These are phyloP conservation scores for Cyphellophora attinorum DNA, from an alignment of 2,329 filamentous ascomycete genomes.

Conservation along the genomic window DNA sequence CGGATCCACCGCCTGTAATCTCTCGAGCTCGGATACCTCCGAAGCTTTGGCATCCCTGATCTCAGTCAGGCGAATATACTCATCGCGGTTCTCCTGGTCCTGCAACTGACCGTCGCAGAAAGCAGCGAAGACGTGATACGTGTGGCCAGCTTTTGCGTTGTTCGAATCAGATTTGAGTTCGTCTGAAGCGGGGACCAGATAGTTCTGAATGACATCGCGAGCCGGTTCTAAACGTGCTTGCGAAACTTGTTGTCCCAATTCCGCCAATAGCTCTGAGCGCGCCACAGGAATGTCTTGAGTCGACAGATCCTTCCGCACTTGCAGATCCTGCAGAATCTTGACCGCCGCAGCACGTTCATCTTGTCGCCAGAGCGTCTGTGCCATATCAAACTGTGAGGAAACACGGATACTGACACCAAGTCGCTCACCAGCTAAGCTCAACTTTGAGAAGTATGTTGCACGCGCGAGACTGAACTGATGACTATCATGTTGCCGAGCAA, in stretches of 20 bases:
- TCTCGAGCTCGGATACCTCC: constrained; percentile 66
- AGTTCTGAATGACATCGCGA: constrained; percentile 77
- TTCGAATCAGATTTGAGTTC: constrained; percentile 62
- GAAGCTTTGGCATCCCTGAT: constrained; percentile 71
- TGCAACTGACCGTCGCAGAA: constrained; percentile 95
- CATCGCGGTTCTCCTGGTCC: constrained; percentile 73
- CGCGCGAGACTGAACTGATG: constrained; percentile 80
- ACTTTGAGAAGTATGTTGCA: constrained; percentile 69
- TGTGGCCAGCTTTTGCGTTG: constrained; percentile 69
- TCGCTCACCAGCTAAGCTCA: constrained; percentile 59
- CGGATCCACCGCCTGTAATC: constrained; percentile 41
- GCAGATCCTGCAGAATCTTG: constrained; percentile 69
- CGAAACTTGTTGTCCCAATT: constrained; percentile 79
- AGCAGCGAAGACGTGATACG: constrained; percentile 87
- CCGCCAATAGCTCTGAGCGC: constrained; percentile 71
- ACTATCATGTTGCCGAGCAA: constrained; percentile 71
- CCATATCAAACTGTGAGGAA: constrained; percentile 69
- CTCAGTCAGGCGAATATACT: constrained; percentile 69
- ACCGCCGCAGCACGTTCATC: constrained; percentile 86
- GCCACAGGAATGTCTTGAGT: constrained; percentile 64
- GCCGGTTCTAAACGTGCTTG: constrained; percentile 85
- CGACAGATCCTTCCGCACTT: constrained; percentile 50
- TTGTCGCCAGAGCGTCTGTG: constrained; percentile 87
- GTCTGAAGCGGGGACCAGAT: constrained; percentile 73
- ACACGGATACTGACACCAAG: constrained; percentile 70